Base-by-base conservation (phyloP, 495 filamentous ascomycete species). In the Podospora anserina region DNA sequence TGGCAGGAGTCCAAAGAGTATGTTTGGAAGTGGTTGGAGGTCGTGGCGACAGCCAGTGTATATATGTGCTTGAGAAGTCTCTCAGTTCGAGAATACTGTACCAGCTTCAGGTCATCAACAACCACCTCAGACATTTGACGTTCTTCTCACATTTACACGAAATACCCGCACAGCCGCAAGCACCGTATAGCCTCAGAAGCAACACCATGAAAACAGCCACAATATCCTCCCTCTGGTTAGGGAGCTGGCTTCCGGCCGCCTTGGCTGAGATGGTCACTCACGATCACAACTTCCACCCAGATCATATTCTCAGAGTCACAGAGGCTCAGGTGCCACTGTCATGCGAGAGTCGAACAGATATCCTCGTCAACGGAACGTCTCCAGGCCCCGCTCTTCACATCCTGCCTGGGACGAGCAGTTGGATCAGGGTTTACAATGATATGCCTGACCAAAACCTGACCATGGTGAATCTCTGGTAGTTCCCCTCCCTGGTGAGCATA, bases 361-460 rank as follows among this genome's bases (percentile, higher is more conserved):
- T 84, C 2, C 64, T 88, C 16, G 77, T 87, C 66, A 88, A 88
- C 70, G 84, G 84, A 63, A 83, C 83, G 11, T 77, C 76, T 11
- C 86, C 86, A 0, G 85, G 86, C 4, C 86, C 86, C 5, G 69
- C 80, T 30, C 27, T 88, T 2, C 76, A 80, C 60, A 59, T 88
- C 27, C 74, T 75, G 30, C 82, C 85, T 58, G 84, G 82, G 3
- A 34, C 82, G 54, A 82, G 80, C 20, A 83, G 77, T 56, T 88
- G 85, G 85, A 82, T 88, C 70, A 75, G 86, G 58, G 86, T 87
- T 4, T 87, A 87, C 74, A 88, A 88, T 77, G 81, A 87, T 69
- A 83, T 88, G 75, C 6, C 66, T 4, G 76, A 84, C 66, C 70
- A 77, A 4, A 88, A 88, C 65, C 67, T 86, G 6, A 88, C 84